Evolutionary conservation across 768 basidiomycete genomes (phyloP), one percentile per base, ranked within the genome.

Genomic region (Pleurotus giganteus): DNA sequence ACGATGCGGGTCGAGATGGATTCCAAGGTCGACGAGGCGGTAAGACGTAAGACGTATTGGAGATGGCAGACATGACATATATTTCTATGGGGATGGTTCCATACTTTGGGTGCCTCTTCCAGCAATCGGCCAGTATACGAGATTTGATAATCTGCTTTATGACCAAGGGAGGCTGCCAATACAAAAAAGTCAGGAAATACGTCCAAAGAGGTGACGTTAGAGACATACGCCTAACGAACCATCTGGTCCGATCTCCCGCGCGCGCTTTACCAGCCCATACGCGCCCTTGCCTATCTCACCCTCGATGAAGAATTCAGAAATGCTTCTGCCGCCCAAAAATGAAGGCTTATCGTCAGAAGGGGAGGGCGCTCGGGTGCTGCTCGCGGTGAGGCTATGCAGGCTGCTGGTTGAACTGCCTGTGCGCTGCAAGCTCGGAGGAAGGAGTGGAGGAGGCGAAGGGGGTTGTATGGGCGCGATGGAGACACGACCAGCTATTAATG

Each of bases 81-180:
- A 96, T 96, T 73, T 99, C 97, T 74, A 98, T 96, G 13, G 97
- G 96, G 63, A 98, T 97, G 6, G 97, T 97, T 54, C 96, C 96
- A 68, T 91, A 83, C 58, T 88, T 84, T 39, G 91, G 89, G 68
- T 99, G 96, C 65, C 91, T 91, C 76, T 98, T 98, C 97, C 97
- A 99, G 70, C 96, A 98, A 73, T 99, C 96, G 27, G 96, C 96
- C 50, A 99, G 81, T 57, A 99, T 99, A 49, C 97, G 90, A 44
- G 92, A 94, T 71, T 98, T 98, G 77, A 98, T 95, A 65, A 98
- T 88, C 71, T 97, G 95, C 66, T 99, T 99, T 72, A 99, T 94
- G 63, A 99, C 88, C 57, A 97, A 73, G 32, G 89, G 85, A 3
- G 94, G 88, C 93, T 94, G 63, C 31, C 1, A 27, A 13, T 19